A percentile compares a stretch with the other conserved stretches of the same genome.
phyloP scores from a whole-genome alignment of 352 stramenopile species.

The Phytophthora syringae region DNA sequence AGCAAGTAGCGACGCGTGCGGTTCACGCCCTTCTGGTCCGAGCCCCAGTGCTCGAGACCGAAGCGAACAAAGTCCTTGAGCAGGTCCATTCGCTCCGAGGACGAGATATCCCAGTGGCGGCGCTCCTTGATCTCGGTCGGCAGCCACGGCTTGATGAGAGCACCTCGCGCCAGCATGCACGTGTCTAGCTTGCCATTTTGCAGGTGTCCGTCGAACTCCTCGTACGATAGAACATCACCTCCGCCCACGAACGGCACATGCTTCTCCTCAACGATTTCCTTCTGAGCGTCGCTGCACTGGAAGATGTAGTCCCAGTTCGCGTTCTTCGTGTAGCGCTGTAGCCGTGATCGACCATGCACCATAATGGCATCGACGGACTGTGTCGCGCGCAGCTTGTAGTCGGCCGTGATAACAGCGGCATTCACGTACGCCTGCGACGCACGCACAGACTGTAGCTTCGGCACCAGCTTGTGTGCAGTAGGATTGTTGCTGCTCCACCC shows the following conservation, averaged over 20 bases:
- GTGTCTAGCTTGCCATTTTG: conserved; percentile 87
- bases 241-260: conserved; percentile 93
- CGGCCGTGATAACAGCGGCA: conserved; percentile 66
- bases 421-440: conserved; percentile 80
- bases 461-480: conserved; percentile 93
- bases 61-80: conserved; percentile 97
- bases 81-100: conserved; percentile 96
- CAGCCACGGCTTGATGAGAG: conserved; percentile 99
- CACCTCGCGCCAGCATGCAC: conserved; percentile 92
- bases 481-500: conserved; percentile 97
- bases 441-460: conserved; percentile 86
- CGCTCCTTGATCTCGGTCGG: conserved; percentile 99
- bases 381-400: conserved; percentile 73
- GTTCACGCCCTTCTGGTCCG: conserved; percentile 98
- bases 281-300: conserved; percentile 78
- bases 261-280: conserved; percentile 24
- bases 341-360: conserved; percentile 96
- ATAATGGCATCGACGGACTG: conserved; percentile 80
- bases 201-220: conserved; percentile 87
- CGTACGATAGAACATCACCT: conserved; percentile 87
- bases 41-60: conserved; percentile 99
- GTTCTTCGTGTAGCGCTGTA: conserved; percentile 97
- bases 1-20: conserved; percentile 98
- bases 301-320: conserved; percentile 99
- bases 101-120: conserved; percentile 97